These are phyloP conservation scores for Pseudogymnoascus destructans DNA, from an alignment of 2,329 filamentous ascomycete species.

Conservation along the genomic window DNA sequence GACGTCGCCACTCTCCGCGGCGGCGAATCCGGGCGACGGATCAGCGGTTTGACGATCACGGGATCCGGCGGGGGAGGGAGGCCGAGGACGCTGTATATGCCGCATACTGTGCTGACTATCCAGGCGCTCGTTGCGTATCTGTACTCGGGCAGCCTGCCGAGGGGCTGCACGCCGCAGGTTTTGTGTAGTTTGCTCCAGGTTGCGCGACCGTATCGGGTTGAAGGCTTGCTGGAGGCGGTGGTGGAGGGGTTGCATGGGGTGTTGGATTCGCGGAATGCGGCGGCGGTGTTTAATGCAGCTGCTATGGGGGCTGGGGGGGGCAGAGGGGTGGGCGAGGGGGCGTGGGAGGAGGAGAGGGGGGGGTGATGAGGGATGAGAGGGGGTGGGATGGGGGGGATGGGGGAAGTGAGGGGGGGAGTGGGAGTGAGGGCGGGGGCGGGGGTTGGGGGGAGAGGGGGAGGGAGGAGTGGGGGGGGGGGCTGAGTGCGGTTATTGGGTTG, in stretches of 20 bases:
- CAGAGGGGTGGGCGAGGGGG: no score
- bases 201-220: slow-evolving; percentile 81
- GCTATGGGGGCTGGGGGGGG: slow-evolving; percentile 77
- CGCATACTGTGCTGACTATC: slow-evolving; percentile 80
- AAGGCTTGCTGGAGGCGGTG: slow-evolving; percentile 82
- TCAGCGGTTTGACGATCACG: background rate
- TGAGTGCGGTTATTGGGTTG: slow-evolving; percentile 83
- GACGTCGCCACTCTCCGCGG: slow-evolving; percentile 60
- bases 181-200: slow-evolving; percentile 91
- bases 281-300: slow-evolving; percentile 93
- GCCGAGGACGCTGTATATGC: slow-evolving; percentile 79
- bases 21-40: background rate
- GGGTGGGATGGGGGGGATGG: no score
- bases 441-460: background rate
- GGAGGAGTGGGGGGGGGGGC: slow-evolving; percentile 29
- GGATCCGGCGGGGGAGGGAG: slow-evolving; percentile 36
- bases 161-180: slow-evolving; percentile 81
- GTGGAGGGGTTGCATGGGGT: slow-evolving; percentile 82
- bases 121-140: slow-evolving; percentile 85
- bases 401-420: no score
- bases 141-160: slow-evolving; percentile 81
- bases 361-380: no score
- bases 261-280: slow-evolving; percentile 85
- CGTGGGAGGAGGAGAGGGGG: no score
- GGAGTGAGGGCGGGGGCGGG: no score